Base-by-base conservation (phyloP, 768 basidiomycete genomes). In the Mycena amicta region DNA sequence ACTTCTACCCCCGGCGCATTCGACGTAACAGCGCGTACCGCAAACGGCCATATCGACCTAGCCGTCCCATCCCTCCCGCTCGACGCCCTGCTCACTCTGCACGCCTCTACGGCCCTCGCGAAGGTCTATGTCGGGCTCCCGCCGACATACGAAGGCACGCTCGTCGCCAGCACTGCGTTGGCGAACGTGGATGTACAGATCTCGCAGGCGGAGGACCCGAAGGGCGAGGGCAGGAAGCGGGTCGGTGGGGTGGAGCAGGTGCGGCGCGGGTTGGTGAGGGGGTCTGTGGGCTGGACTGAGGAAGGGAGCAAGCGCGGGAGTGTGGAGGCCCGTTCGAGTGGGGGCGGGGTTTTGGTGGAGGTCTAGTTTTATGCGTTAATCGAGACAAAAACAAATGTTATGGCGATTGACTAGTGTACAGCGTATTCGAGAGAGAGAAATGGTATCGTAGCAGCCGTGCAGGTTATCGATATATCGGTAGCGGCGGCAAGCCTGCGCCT, bases 151-250 rank as follows among this genome's bases (percentile, higher is more conserved):
- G 62, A 63, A 23, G 62, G 62, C 2, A 2, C 33, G 16, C 40
- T 63, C 50, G 11, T 4, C 11, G 61, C 50, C 12, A 4, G 20
- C 3, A 63, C 61, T 0, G 30, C 50, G 37, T 30, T 63, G 1
- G 20, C 25, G 3, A 16, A 22, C 3, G 23, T 60, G 4, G 3
- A 37, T 3, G 37, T 63, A 18, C 23, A 2, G 15, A 5, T 59
- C 18, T 40, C 40, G 4, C 23, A 46, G 3, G 41, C 20, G 29
- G 55, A 56, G 33, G 62, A 63, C 28, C 57, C 58, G 4, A 5
- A 51, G 39, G 55, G 55, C 13, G 31, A 51, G 52, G 62, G 55
- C 30, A 41, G 62, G 1, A 29, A 28, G 49, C 55, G 62, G 11
- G 20, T 18, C 15, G 5, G 2, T 52, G 20, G 57, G 37, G 33